These are phyloP conservation scores for Sophora flavescens DNA, from an alignment of 306 rosid genomes.

Conservation along the genomic window DNA sequence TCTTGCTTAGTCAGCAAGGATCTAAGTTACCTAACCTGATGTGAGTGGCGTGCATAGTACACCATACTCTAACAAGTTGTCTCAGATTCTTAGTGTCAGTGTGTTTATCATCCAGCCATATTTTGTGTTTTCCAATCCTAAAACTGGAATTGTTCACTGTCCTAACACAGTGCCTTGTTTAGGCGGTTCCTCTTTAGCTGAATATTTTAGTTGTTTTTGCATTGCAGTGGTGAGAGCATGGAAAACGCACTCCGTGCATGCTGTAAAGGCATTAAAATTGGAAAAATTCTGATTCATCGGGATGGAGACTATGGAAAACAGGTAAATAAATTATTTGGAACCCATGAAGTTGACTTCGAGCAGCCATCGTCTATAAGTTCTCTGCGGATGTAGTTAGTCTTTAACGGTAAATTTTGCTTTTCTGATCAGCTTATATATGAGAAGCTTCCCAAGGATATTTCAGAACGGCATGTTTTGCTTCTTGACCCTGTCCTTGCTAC, in stretches of 20 bases:
- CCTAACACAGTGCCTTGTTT: neutral
- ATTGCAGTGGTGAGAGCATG: constrained; percentile 96
- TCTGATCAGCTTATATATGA: constrained; percentile 90
- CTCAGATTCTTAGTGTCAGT: no score
- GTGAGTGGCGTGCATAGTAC: no score
- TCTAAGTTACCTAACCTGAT: no score
- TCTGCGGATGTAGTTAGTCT: constrained; percentile 13
- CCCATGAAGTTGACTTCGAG: constrained; percentile 24
- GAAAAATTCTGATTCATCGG: constrained; percentile 96
- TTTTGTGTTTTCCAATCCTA: constrained; percentile 31
- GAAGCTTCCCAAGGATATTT: constrained; percentile 95
- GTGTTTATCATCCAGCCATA: neutral
- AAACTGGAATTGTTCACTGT: constrained; percentile 10
- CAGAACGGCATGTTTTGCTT: constrained; percentile 98
- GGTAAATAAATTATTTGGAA: constrained; percentile 55
- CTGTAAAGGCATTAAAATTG: constrained; percentile 98
- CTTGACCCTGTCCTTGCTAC: constrained; percentile 99
- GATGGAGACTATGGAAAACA: constrained; percentile 97
- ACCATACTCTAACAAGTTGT: no score
- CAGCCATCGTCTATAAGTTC: constrained; percentile 18
- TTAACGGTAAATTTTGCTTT: constrained; percentile 39
- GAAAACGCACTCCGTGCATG: constrained; percentile 98
- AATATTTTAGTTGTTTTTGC: constrained; percentile 46
- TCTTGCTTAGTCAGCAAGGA: no score
- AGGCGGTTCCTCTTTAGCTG: constrained; percentile 13